phyloP scores from a whole-genome alignment of 441 rosid genomes.

The Populus hybrid region DNA sequence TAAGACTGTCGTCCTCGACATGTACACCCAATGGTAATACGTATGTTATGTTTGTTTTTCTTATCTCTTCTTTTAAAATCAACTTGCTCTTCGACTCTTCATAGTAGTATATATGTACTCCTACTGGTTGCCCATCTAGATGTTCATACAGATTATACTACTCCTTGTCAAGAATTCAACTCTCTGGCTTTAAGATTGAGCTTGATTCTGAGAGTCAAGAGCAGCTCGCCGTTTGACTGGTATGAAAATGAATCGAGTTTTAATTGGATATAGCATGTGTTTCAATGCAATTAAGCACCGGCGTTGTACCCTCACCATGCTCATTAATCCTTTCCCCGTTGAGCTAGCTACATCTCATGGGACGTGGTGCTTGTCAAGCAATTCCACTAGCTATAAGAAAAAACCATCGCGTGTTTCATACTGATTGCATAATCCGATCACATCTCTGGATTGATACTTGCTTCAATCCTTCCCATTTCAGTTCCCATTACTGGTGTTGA shows the following conservation, averaged over 20 bases:
- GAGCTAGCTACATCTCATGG: not conserved
- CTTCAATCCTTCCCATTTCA: not conserved
- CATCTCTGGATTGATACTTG: not conserved
- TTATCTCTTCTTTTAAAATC: not conserved
- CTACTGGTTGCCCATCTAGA: no score
- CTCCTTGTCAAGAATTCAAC: not conserved
- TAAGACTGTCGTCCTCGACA: constrained; percentile 82
- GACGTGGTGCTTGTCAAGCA: not conserved
- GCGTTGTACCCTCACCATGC: not conserved
- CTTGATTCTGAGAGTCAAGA: not conserved
- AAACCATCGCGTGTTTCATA: not conserved
- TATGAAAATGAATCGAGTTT: no score
- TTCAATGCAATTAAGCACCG: not conserved
- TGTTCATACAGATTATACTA: no score
- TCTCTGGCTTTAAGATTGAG: not conserved
- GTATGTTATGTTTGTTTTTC: no score
- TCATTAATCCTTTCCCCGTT: not conserved
- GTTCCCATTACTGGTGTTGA: not conserved
- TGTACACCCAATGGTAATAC: constrained; percentile 89
- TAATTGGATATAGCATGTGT: not conserved
- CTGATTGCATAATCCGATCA: not conserved
- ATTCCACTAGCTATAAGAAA: not conserved
- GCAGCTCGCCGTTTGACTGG: not conserved
- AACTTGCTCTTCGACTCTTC: not conserved
- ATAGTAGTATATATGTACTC: not conserved